phyloP scores from a whole-genome alignment of 768 basidiomycete species.

The Podaxis sp. region DNA sequence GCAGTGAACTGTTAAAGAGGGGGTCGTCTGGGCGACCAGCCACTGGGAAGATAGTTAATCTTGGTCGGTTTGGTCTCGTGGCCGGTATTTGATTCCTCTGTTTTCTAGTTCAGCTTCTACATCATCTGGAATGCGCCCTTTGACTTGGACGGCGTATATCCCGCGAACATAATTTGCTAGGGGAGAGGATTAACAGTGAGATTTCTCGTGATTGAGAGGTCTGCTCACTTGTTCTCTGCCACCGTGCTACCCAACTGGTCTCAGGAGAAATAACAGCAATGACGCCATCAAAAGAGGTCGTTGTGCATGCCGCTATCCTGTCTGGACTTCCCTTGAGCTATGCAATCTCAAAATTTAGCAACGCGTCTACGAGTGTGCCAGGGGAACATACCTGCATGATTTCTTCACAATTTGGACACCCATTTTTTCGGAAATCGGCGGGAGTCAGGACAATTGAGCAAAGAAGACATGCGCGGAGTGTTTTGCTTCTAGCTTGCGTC shows the following conservation, averaged over 20 bases:
- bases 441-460: constrained; percentile 90
- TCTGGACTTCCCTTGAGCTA: constrained; percentile 90
- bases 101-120: constrained; percentile 78
- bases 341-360: not conserved
- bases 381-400: constrained; percentile 71
- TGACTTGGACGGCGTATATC: constrained; percentile 91
- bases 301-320: constrained; percentile 82
- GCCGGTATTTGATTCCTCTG: constrained; percentile 81
- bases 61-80: constrained; percentile 76
- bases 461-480: constrained; percentile 86
- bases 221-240: constrained; percentile 87
- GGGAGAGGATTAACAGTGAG: constrained; percentile 6
- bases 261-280: constrained; percentile 86
- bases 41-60: constrained; percentile 36
- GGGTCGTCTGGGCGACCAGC: no score
- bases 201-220: not conserved
- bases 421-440: constrained; percentile 76
- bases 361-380: not conserved
- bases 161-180: constrained; percentile 84
- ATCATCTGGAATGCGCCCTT: constrained; percentile 82
- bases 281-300: constrained; percentile 89
- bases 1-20: no score
- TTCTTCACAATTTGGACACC: constrained; percentile 98
- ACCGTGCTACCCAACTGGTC: constrained; percentile 92
- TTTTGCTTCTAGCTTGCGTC: constrained; percentile 60